phyloP scores from a whole-genome alignment of 73 alveolate genomes.

The Uronychia binucleata region DNA sequence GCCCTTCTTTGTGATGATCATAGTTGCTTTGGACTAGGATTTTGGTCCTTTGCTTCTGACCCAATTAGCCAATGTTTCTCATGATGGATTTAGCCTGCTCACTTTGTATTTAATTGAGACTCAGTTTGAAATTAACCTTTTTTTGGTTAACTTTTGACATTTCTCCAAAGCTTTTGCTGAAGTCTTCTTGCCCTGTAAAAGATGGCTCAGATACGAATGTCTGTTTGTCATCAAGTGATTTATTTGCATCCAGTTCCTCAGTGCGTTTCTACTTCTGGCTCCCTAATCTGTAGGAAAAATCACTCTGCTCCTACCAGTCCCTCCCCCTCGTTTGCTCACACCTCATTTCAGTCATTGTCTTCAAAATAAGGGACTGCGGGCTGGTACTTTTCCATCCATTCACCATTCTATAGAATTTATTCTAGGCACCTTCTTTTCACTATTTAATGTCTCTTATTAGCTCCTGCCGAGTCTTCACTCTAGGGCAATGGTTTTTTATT shows the following conservation, averaged over 20 bases:
- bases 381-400: not conserved
- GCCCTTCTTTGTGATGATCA: not conserved
- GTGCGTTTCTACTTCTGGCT: not conserved
- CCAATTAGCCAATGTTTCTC: not conserved
- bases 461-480: not conserved
- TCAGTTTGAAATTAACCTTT: not conserved
- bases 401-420: not conserved
- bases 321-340: not conserved
- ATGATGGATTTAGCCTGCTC: not conserved
- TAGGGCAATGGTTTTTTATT: not conserved
- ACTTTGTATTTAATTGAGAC: not conserved
- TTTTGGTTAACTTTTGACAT: not conserved
- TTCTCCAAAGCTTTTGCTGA: not conserved
- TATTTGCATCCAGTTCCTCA: not conserved
- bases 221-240: not conserved
- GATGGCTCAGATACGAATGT: not conserved
- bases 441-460: not conserved
- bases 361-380: not conserved
- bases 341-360: not conserved
- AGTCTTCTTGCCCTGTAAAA: not conserved
- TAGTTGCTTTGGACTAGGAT: not conserved
- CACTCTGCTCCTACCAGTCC: too few species aligned
- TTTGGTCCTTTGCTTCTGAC: not conserved
- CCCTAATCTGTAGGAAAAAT: not conserved
- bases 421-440: not conserved